Evolutionary conservation across 2,329 filamentous ascomycete genomes (phyloP).

Genomic region (Colletotrichum musicola): DNA sequence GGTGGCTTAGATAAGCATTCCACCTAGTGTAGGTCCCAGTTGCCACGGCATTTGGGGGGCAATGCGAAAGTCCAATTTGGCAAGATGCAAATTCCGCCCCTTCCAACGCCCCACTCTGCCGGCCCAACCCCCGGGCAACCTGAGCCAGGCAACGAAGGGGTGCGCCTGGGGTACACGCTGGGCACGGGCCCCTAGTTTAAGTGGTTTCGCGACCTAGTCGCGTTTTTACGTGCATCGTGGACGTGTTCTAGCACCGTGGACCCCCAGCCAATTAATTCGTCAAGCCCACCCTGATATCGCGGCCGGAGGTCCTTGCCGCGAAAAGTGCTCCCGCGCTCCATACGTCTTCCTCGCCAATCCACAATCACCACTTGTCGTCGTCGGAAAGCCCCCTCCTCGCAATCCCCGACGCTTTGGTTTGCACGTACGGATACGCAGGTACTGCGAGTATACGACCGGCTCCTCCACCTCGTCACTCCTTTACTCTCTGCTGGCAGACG

Average conservation of each 20-base stretch:
- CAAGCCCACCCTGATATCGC: slow-evolving; percentile 20
- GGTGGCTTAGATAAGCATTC: slow-evolving; percentile 14
- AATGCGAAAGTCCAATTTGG: slow-evolving; percentile 13
- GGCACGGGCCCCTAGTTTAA: slow-evolving; percentile 41
- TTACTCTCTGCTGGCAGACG: slow-evolving; percentile 20
- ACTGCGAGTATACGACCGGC: not conserved
- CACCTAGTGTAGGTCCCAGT: not conserved
- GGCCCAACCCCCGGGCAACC: slow-evolving; percentile 35
- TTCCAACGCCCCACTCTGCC: slow-evolving; percentile 23
- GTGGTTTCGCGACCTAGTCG: slow-evolving; percentile 40
- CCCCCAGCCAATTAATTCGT: slow-evolving; percentile 36
- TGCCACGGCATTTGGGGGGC: slow-evolving; percentile 18
- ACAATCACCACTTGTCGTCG: slow-evolving; percentile 28
- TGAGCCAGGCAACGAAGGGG: slow-evolving; percentile 21
- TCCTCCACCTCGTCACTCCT: slow-evolving; percentile 9
- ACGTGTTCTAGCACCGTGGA: slow-evolving; percentile 38
- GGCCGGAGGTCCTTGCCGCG: slow-evolving; percentile 7
- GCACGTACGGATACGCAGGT: slow-evolving; percentile 8
- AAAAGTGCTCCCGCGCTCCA: slow-evolving; percentile 29
- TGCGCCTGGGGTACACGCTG: slow-evolving; percentile 35
- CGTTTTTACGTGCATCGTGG: slow-evolving; percentile 42
- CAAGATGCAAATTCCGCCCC: slow-evolving; percentile 23
- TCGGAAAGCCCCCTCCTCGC: slow-evolving; percentile 18
- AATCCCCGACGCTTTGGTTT: slow-evolving; percentile 24
- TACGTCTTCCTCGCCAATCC: slow-evolving; percentile 13